phyloP scores from a whole-genome alignment of 2,329 filamentous ascomycete species.

The Chaetomiaceae sp. region DNA sequence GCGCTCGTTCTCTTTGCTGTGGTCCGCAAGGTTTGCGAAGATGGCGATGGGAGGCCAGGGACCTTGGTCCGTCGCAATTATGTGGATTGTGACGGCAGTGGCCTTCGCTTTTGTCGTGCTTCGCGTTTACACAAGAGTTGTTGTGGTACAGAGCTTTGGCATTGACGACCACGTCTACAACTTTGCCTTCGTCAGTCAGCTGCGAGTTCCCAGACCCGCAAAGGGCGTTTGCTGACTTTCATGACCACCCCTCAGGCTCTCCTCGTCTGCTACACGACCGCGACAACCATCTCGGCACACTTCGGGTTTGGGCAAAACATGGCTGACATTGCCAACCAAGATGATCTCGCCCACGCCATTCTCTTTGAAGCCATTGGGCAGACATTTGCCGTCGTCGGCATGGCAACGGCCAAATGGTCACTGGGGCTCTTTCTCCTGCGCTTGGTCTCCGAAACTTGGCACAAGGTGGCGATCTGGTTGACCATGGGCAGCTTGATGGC shows the following conservation, averaged over 20 bases:
- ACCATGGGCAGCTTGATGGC: not conserved
- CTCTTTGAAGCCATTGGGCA: conserved; percentile 1
- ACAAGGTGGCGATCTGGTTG: not conserved
- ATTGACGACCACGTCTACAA: conserved; percentile 1
- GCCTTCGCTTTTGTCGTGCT: not conserved
- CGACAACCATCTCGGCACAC: not conserved
- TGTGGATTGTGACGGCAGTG: not conserved
- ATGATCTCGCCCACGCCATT: not conserved
- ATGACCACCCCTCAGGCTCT: not conserved
- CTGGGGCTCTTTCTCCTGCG: not conserved
- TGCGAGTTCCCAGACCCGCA: not conserved
- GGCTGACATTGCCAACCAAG: not conserved
- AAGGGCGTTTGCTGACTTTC: not conserved
- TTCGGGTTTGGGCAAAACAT: not conserved
- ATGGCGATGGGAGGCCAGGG: not conserved
- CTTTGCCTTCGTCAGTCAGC: not conserved
- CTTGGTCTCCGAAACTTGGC: not conserved
- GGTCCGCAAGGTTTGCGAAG: not conserved
- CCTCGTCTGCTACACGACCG: not conserved
- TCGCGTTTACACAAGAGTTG: not conserved
- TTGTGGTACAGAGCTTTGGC: not conserved
- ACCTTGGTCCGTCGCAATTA: not conserved
- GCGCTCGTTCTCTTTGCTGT: no score
- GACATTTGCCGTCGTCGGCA: not conserved
- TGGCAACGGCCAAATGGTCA: not conserved